phyloP scores from a whole-genome alignment of 805 yeast genomes.

The Pachysolen tannophilus region DNA sequence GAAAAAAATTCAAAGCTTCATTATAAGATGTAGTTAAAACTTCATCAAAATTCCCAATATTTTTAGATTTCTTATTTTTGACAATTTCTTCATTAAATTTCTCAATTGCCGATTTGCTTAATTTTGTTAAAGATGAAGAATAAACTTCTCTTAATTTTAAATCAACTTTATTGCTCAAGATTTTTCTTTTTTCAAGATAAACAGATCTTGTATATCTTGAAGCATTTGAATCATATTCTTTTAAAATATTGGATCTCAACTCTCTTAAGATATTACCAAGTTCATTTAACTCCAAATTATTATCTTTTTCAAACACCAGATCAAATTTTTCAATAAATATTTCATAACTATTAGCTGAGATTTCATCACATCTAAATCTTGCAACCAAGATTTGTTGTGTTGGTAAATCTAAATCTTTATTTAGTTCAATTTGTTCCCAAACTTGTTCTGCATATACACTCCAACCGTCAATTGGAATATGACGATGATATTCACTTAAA shows the following conservation, averaged over 20 bases:
- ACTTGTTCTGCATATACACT: constrained; percentile 80
- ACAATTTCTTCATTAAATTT: constrained; percentile 20
- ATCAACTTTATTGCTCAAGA: constrained; percentile 42
- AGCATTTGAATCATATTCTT: constrained; percentile 60
- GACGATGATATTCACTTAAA: constrained; percentile 67
- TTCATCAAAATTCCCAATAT: constrained; percentile 7
- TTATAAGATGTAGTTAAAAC: constrained; percentile 11
- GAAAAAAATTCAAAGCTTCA: constrained; percentile 22
- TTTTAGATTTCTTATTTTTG: constrained; percentile 16
- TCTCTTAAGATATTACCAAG: constrained; percentile 35
- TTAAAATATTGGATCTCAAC: constrained; percentile 39
- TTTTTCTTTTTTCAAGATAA: constrained; percentile 52
- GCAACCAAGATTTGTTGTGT: constrained; percentile 96
- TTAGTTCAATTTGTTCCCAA: constrained; percentile 90
- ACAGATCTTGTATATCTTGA: constrained; percentile 65
- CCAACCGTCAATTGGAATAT: constrained; percentile 95
- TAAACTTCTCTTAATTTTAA: constrained; percentile 35
- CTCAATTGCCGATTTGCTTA: constrained; percentile 26
- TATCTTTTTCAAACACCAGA: constrained; percentile 14
- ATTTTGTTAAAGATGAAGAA: constrained; percentile 28
- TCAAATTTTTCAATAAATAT: constrained; percentile 31
- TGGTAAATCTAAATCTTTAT: constrained; percentile 92
- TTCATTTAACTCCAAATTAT: constrained; percentile 19
- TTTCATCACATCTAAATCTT: constrained; percentile 89
- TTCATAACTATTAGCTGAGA: constrained; percentile 45